phyloP scores from a whole-genome alignment of 805 yeast genomes.

The Kodamaea fukazawae region DNA sequence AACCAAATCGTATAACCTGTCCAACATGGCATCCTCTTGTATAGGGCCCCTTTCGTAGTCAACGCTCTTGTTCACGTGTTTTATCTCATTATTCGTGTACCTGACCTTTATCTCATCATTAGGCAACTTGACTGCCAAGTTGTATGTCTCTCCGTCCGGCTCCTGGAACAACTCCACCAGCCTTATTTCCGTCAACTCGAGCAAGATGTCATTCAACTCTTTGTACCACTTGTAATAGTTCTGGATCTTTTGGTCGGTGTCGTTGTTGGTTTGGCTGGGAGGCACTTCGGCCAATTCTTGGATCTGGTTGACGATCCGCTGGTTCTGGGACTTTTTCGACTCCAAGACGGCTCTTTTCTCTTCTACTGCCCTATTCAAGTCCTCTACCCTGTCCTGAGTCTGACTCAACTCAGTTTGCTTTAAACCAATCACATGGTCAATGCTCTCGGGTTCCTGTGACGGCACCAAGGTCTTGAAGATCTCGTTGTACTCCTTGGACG shows the following conservation, averaged over 20 bases:
- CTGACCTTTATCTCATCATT: not conserved
- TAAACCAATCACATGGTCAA: constrained; percentile 5
- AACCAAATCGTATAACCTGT: constrained; percentile 2
- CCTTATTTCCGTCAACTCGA: constrained; percentile 11
- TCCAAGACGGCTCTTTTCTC: not conserved
- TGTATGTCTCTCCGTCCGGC: not conserved
- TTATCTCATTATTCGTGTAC: constrained; percentile 1
- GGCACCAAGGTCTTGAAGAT: constrained; percentile 3
- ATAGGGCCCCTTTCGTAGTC: not conserved
- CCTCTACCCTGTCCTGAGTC: constrained; percentile 11
- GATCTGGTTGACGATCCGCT: not conserved
- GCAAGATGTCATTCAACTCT: constrained; percentile 20
- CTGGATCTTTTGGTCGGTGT: constrained; percentile 12
- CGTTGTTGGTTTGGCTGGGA: not conserved
- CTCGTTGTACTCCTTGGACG: constrained; percentile 5
- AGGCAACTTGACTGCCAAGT: not conserved
- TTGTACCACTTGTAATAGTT: constrained; percentile 23
- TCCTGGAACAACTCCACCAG: constrained; percentile 4
- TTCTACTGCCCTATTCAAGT: constrained; percentile 1
- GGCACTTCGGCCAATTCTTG: constrained; percentile 1
- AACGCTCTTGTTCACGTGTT: not conserved
- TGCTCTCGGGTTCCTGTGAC: constrained; percentile 1
- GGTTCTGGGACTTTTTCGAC: not conserved
- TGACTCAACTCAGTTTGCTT: constrained; percentile 1
- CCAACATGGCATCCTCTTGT: constrained; percentile 6